phyloP scores from a whole-genome alignment of 192 early-diverging fungal genomes.

The Podila epigama region DNA sequence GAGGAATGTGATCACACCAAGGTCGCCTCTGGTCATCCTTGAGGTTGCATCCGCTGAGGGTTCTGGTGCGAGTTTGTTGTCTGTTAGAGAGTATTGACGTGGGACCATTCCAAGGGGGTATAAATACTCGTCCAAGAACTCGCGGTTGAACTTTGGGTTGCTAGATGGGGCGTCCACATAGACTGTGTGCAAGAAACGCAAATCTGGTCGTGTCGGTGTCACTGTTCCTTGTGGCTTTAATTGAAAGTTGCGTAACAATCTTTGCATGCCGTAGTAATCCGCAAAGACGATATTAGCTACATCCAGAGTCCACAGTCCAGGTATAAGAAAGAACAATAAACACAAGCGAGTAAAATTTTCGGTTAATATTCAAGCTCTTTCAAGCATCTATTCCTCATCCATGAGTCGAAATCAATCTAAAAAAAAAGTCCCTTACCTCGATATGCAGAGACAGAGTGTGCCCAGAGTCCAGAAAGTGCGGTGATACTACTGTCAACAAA shows the following conservation, averaged over 20 bases:
- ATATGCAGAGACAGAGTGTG: constrained; percentile 70
- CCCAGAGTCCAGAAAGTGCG: constrained; percentile 70
- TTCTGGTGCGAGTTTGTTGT: constrained; percentile 25
- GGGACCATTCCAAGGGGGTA: constrained; percentile 53
- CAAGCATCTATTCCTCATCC: too few relatives aligned
- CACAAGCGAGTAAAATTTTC: too few relatives aligned
- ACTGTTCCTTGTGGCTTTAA: constrained; percentile 58
- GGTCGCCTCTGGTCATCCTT: constrained; percentile 28
- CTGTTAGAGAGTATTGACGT: constrained; percentile 57
- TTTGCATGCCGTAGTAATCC: constrained; percentile 69
- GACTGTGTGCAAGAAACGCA: constrained; percentile 65
- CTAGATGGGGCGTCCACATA: constrained; percentile 63
- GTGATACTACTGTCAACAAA: constrained; percentile 64
- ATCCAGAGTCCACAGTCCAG: not conserved
- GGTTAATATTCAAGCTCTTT: too few relatives aligned
- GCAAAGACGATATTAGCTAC: constrained; percentile 69
- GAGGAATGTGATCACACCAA: constrained; percentile 43
- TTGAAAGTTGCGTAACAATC: constrained; percentile 60
- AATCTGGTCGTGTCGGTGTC: constrained; percentile 63
- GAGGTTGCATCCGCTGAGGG: constrained; percentile 54
- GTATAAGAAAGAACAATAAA: not conserved
- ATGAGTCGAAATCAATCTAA: too few relatives aligned
- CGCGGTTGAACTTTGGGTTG: constrained; percentile 16
- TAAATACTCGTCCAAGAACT: constrained; percentile 39
- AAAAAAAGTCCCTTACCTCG: constrained; percentile 52